Base-by-base conservation (phyloP, 352 stramenopile genomes). In the Phytophthora melonis region DNA sequence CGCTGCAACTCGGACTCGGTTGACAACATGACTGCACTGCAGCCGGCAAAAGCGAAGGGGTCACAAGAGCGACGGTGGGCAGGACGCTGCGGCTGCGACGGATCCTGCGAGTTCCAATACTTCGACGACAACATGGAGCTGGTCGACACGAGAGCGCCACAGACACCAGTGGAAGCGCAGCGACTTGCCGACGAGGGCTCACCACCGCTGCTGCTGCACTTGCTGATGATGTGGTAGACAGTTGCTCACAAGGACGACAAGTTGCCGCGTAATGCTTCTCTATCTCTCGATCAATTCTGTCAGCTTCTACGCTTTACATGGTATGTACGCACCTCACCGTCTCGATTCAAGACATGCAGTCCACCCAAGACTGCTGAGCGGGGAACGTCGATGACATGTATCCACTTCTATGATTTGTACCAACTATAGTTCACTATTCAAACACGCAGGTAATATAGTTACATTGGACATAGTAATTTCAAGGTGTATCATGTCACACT, bases 101-200 rank as follows among this genome's bases (percentile, higher is more conserved):
- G 72, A 18, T 74, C 62, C 23, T 79, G 72, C 49, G 30, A 16
- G 18, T 79, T 74, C 43, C 62, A 71, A 32, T 52, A 61, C 39
- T 76, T 75, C 45, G 68, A 75, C 53, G 58, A 76, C 19, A 58
- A 79, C 62, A 64, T 79, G 72, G 45, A 79, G 19, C 23, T 79
- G 30, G 58, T 79, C 32, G 68, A 79, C 53, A 36, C 27, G 45
- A 50, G 62, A 32, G 49, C 50, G 19, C 19, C 36, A 3, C 49
- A 58, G n/a, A 43, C 14, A 0, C 36, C 14, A 43, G 30, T 34
- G 30, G 11, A 43, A 43, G 52, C 50, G 19, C 21, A 54, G 1
- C 25, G 30, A 39, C 14, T 14, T 16, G 18, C 14, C 6, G 36
- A 65, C 25, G 18, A 74, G 61, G 45, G 32, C 43, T 60, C 67